Conservation (phyloP, 371 early-diverging fungal species). For the Cokeromyces recurvatus region DNA sequence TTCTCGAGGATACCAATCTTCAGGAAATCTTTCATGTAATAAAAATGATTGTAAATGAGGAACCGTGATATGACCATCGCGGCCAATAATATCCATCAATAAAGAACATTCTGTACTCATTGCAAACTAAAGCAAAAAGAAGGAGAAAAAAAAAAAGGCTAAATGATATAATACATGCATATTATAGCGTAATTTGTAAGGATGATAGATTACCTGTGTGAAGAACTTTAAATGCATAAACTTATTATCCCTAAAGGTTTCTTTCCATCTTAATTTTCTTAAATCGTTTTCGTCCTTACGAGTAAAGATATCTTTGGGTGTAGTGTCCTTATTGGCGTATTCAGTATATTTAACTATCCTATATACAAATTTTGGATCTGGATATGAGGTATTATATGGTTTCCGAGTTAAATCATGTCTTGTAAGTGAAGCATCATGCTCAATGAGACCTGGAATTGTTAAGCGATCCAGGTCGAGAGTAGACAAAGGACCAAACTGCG, state of each 20-base stretch:
- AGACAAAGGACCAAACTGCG: slow-evolving; percentile 2
- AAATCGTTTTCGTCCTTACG: slow-evolving; percentile 15
- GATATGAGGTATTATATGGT: slow-evolving; percentile 6
- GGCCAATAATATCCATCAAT: slow-evolving; percentile 26
- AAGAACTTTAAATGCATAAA: slow-evolving; percentile 9
- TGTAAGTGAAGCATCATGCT: slow-evolving; percentile 38
- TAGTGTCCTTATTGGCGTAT: neutral
- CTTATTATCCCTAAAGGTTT: slow-evolving; percentile 20
- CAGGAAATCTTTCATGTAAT: slow-evolving; percentile 28
- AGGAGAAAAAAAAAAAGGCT: too few relatives aligned
- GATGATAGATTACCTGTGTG: slow-evolving; percentile 30
- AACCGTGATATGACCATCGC: slow-evolving; percentile 12
- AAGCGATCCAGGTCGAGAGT: slow-evolving; percentile 23
- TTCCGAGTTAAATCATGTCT: slow-evolving; percentile 15
- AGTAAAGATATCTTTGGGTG: slow-evolving; percentile 11
- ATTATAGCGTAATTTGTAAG: too few relatives aligned
- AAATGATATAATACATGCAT: neutral
- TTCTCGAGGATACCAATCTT: slow-evolving; percentile 28
- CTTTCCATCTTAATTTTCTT: slow-evolving; percentile 22
- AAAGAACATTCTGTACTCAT: slow-evolving; percentile 26
- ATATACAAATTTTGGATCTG: slow-evolving; percentile 9
- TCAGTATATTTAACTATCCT: slow-evolving; percentile 12
- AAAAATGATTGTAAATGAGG: slow-evolving; percentile 28
- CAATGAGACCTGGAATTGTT: slow-evolving; percentile 19
- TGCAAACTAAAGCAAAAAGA: slow-evolving; percentile 16